phyloP scores from a whole-genome alignment of 2,329 filamentous ascomycete genomes.

The Niveomyces coronatus region DNA sequence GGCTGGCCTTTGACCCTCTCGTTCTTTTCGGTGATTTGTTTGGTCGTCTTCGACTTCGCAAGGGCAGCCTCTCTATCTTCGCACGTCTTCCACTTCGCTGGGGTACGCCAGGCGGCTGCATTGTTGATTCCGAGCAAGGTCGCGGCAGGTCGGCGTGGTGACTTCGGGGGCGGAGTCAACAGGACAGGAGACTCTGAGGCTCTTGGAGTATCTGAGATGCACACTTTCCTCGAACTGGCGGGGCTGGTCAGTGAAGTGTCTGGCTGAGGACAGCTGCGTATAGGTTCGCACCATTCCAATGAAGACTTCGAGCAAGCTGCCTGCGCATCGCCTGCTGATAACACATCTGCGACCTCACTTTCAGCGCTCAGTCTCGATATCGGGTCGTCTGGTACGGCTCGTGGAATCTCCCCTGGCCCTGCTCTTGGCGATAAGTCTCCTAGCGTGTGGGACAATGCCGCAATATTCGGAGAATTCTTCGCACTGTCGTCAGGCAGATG shows the following conservation, averaged over 20 bases:
- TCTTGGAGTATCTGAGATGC: background rate
- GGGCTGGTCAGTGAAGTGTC: too few species aligned
- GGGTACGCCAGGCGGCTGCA: slow-evolving; percentile 9
- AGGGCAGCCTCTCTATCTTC: background rate
- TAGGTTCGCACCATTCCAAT: too few species aligned
- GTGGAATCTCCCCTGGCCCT: background rate
- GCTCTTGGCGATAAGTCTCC: background rate
- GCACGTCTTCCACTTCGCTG: slow-evolving; percentile 4
- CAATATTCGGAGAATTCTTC: slow-evolving; percentile 1
- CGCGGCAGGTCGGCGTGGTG: slow-evolving; percentile 7
- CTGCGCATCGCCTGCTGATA: slow-evolving; percentile 15
- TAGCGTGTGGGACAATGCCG: slow-evolving; percentile 3
- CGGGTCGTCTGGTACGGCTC: background rate
- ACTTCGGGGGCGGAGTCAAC: slow-evolving; percentile 10
- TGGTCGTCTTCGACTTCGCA: background rate
- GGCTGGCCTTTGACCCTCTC: background rate
- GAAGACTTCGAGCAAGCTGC: too few species aligned
- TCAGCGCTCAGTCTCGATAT: background rate
- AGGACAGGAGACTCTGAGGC: background rate
- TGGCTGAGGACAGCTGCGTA: too few species aligned
- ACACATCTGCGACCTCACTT: background rate
- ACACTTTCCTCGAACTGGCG: background rate
- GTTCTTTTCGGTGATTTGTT: background rate
- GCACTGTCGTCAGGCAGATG: background rate
- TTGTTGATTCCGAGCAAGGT: slow-evolving; percentile 7